Evolutionary conservation across 345 rosid genomes (phyloP), one percentile per base, ranked within the genome.

Genomic region (Moricandia moricandioides): DNA sequence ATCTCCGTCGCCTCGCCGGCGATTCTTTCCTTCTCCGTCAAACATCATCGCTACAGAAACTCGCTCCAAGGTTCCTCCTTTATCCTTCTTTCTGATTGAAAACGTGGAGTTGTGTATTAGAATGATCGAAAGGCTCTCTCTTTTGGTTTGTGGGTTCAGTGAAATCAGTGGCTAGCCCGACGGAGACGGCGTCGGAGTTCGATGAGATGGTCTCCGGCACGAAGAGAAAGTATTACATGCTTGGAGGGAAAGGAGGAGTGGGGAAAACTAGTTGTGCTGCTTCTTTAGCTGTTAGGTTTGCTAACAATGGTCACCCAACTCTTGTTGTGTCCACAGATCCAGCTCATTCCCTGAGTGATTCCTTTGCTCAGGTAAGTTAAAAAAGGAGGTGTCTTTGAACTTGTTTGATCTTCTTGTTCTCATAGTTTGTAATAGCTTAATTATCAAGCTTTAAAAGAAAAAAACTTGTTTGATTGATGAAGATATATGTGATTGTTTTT

Each of bases 251-350:
- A 82, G 97, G 99, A 70, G 99, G 99, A 78, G 99, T 95, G 7
- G 97, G 99, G 37, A 92, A 95, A 87, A 92, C 99, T 2, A 92
- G 96, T 59, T 90, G 99, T 59, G 99, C 99, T 77, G 97, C 97
- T 84, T 92, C 99, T 60, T 91, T 95, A 65, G 99, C 97, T 66
- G 97, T 95, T 4, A 90, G 88, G 79, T 90, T 95, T 79, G 97
- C 97, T 11, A 92, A 92, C 80, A 90, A 79, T 84, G 97, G 97
- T 55, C 99, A 95, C 78, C 97, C 97, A 5, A 95, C 97, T 81
- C 87, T 95, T 61, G 99, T 92, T 60, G 99, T 95, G 39, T 95
- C 99, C 37, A 95, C 99, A 16, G 97, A 92, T 86, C 97, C 97
- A 30, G 99, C 97, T 4, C 99, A 92, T 84, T 95, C 99, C 1